Percentiles rank a stretch among this genome's conserved stretches.
Evolutionary conservation across 2,329 filamentous ascomycete species (phyloP).

Genomic region (Fonsecaea nubica): DNA sequence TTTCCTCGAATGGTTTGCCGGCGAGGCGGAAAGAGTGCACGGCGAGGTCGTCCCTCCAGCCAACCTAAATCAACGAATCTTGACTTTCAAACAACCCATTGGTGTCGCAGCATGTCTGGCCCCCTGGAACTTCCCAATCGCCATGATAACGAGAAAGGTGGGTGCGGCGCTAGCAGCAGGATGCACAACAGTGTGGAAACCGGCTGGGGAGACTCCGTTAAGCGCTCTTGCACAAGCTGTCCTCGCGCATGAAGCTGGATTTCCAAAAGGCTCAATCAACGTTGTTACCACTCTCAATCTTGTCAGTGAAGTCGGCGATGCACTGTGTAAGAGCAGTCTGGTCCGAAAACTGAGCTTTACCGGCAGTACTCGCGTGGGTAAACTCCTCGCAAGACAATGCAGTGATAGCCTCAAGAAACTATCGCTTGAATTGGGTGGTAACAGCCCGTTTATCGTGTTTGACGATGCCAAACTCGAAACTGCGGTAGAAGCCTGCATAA

Average conservation of each 20-base stretch:
- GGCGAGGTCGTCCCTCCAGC: slow-evolving; percentile 66
- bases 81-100: slow-evolving; percentile 81
- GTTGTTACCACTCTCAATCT: slow-evolving; percentile 66
- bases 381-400: slow-evolving; percentile 46
- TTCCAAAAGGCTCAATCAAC: slow-evolving; percentile 47
- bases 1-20: slow-evolving; percentile 61
- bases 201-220: slow-evolving; percentile 48
- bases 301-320: slow-evolving; percentile 73
- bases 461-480: slow-evolving; percentile 50
- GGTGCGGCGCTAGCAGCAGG: slow-evolving; percentile 49
- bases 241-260: slow-evolving; percentile 46
- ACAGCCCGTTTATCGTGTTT: slow-evolving; percentile 51
- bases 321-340: slow-evolving; percentile 42
- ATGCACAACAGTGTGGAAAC: slow-evolving; percentile 49
- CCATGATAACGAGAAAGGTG: slow-evolving; percentile 65
- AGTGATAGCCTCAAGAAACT: slow-evolving; percentile 50
- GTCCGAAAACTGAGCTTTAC: slow-evolving; percentile 45
- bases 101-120: slow-evolving; percentile 84
- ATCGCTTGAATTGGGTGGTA: slow-evolving; percentile 55
- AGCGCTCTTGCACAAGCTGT: slow-evolving; percentile 44
- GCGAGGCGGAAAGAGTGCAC: slow-evolving; percentile 57
- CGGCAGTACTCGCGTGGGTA: slow-evolving; percentile 46
- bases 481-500: slow-evolving; percentile 39
- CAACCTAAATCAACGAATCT: slow-evolving; percentile 73
- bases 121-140: slow-evolving; percentile 86